phyloP scores from a whole-genome alignment of 2,329 filamentous ascomycete species.

The Pseudocercospora ulei region DNA sequence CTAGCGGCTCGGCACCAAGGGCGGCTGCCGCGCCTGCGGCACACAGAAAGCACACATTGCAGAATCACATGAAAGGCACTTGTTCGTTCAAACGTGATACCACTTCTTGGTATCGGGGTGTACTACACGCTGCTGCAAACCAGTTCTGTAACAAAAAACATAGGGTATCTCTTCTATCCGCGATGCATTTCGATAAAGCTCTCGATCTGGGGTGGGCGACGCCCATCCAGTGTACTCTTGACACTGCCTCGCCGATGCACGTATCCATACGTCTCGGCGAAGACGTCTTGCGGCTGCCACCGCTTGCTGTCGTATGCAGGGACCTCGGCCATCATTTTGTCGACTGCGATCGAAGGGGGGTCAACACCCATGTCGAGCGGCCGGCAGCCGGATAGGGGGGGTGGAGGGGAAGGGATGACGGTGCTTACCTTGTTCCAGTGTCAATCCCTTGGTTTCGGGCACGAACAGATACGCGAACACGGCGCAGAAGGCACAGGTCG shows the following conservation, averaged over 20 bases:
- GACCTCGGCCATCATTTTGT: conserved; percentile 41
- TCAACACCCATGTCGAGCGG: no score
- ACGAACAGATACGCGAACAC: conserved; percentile 36
- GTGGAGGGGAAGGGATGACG: no score
- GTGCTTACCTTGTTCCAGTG: conserved; percentile 32
- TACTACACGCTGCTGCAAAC: no score
- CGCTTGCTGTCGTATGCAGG: conserved; percentile 35
- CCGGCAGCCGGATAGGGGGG: no score
- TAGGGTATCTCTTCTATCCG: conserved; percentile 2
- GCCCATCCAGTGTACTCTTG: background rate
- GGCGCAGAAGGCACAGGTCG: conserved; percentile 30
- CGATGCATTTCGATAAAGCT: conserved; percentile 22
- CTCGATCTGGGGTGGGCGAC: conserved; percentile 12
- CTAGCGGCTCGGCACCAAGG: no score
- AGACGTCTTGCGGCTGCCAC: conserved; percentile 31
- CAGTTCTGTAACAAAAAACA: no score
- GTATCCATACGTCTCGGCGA: conserved; percentile 24
- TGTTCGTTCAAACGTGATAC: no score
- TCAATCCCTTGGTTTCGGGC: conserved; percentile 36
- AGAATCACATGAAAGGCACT: no score
- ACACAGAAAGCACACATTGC: no score
- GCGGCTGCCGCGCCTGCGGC: no score
- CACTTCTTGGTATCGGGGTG: no score
- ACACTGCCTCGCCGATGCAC: conserved; percentile 6
- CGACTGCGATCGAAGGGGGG: conserved; percentile 17